These are phyloP conservation scores for Aegle marmelos DNA, from an alignment of 345 rosid species.

Conservation along the genomic window DNA sequence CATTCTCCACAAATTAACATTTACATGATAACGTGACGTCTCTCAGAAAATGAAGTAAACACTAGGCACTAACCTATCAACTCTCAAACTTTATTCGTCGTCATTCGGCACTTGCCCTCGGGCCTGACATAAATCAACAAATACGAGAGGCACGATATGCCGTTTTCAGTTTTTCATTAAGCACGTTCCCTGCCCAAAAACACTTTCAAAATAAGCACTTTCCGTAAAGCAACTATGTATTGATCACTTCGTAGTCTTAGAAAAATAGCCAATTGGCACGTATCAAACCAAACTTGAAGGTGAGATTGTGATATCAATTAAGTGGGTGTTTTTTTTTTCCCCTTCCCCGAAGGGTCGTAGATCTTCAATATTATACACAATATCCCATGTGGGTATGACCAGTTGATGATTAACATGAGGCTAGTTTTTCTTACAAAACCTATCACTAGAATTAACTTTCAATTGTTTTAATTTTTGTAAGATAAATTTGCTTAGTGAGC, in stretches of 20 bases:
- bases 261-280: neutral
- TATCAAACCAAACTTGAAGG: slow-evolving; percentile 10
- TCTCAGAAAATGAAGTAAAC: neutral
- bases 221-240: neutral
- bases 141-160: neutral
- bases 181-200: neutral
- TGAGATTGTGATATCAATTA: neutral
- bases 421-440: neutral
- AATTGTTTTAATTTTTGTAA: neutral
- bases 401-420: neutral
- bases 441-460: neutral
- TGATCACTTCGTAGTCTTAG: neutral
- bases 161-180: neutral
- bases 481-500: neutral
- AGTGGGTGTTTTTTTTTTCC: too few relatives aligned
- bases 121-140: too few relatives aligned
- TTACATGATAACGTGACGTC: neutral
- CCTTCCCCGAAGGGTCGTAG: too few relatives aligned
- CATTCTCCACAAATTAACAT: neutral
- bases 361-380: too few relatives aligned
- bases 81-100: neutral
- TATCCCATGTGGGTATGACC: neutral
- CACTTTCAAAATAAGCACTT: neutral
- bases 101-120: neutral
- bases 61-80: neutral